phyloP scores from a whole-genome alignment of 1,284 basidiomycete species.

The Moesziomyces parantarcticus region DNA sequence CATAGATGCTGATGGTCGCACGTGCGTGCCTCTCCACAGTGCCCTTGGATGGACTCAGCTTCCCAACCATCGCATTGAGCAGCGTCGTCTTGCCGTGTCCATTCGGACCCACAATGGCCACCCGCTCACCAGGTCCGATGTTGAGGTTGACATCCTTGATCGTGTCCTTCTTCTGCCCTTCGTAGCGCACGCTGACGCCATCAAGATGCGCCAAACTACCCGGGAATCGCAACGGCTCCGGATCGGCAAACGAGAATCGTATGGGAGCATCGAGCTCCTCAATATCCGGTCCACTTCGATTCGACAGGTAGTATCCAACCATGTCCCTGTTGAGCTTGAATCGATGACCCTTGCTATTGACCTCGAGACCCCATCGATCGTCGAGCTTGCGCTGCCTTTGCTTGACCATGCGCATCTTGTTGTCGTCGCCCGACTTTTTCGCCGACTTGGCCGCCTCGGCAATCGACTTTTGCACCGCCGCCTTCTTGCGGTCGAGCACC shows the following conservation, averaged over 20 bases:
- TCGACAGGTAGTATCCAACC: conserved; percentile 70
- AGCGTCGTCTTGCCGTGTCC: conserved; percentile 60
- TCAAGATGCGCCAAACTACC: conserved; percentile 74
- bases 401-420: conserved; percentile 73
- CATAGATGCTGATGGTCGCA: conserved; percentile 72
- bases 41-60: conserved; percentile 72
- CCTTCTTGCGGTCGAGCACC: conserved; percentile 73
- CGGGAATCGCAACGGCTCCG: conserved; percentile 71
- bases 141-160: conserved; percentile 74
- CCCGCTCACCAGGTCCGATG: conserved; percentile 73
- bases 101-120: conserved; percentile 73
- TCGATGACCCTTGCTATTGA: conserved; percentile 70
- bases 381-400: conserved; percentile 76
- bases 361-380: conserved; percentile 74
- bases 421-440: conserved; percentile 76
- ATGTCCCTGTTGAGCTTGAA: conserved; percentile 78
- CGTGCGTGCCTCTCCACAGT: conserved; percentile 74
- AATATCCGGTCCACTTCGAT: conserved; percentile 72
- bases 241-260: conserved; percentile 71
- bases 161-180: conserved; percentile 66
- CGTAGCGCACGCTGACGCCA: conserved; percentile 71
- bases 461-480: conserved; percentile 70
- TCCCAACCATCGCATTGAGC: conserved; percentile 72
- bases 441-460: conserved; percentile 72
- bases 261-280: conserved; percentile 72